Evolutionary conservation across 2,329 filamentous ascomycete species (phyloP), one percentile per base, ranked within the genome.

Genomic region (Domatiomyces catenatus): DNA sequence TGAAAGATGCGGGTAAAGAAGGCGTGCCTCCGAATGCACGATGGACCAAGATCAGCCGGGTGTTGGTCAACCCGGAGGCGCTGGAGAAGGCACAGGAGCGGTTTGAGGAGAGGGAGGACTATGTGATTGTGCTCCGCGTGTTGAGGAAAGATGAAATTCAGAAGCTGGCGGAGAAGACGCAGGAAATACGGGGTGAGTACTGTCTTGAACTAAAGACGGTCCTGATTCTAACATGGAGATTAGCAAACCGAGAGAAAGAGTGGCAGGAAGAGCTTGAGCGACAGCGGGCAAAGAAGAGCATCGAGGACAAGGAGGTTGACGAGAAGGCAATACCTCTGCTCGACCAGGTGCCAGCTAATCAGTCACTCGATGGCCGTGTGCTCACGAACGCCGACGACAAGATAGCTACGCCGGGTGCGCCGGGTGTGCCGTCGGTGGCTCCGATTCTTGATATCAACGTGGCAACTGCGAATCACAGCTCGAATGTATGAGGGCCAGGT

Each of bases 41-140:
- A 50, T 95, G 89, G 89, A 95, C 89, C 46, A 94, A 92, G 70
- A 89, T 96, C 62, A 86, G 84, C 63, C 80, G 89, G 51, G 81
- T 83, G 58, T 76, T 94, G 50, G 89, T 96, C 60, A 95, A 93
- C 59, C 88, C 89, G 0, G 84, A 90, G 59, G 88, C 89, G 0
- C 70, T 96, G 46, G 84, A 86, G 52, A 76, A 85, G 54, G 84
- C 85, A n/a, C 85, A 92, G 60, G 89, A 95, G 69, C 76, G 90
- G 26, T 96, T 84, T 58, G 90, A 96, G 67, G 85, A 93, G 60
- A 79, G 88, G n/a, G 79, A 88, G 53, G 88, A 94, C 62, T 93
- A 88, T 65, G 88, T 96, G 52, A 94, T 95, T 64, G 88, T 95
- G 2, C 73, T 96, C 50, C 76, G 89, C 50, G 90, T 95, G 6